phyloP scores from a whole-genome alignment of 345 rosid genomes.

The Hirschfeldia incana region DNA sequence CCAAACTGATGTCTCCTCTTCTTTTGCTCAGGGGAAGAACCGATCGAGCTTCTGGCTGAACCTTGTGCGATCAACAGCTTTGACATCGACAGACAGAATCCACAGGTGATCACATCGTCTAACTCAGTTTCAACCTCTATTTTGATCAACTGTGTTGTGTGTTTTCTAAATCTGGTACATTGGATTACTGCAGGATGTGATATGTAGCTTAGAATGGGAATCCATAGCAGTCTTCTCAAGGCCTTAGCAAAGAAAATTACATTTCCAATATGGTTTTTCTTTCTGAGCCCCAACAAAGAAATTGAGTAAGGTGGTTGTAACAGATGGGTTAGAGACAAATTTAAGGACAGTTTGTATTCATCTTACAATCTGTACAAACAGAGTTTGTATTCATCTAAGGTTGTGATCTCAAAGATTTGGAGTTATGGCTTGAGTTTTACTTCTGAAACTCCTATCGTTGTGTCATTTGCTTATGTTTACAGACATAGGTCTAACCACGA shows the following conservation, averaged over 20 bases:
- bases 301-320: background rate
- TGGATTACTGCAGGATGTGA: constrained; percentile 60
- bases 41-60: constrained; percentile 46
- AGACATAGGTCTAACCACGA: constrained; percentile 20
- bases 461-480: background rate
- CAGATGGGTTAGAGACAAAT: background rate
- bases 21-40: background rate
- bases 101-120: constrained; percentile 47
- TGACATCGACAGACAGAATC: constrained; percentile 77
- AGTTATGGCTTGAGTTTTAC: background rate
- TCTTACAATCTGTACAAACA: background rate
- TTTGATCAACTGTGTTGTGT: background rate
- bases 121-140: background rate
- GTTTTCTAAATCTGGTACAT: constrained; percentile 16
- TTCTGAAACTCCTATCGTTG: background rate
- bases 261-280: background rate
- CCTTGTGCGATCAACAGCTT: constrained; percentile 94
- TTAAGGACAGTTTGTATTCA: background rate
- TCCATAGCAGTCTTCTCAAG: constrained; percentile 67
- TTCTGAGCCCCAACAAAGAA: constrained; percentile 11
- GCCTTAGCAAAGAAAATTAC: constrained; percentile 32
- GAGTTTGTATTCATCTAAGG: constrained; percentile 14
- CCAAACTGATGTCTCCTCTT: background rate
- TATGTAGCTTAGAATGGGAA: constrained; percentile 95
- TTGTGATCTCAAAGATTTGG: constrained; percentile 11